A percentile compares a stretch with the other conserved stretches of the same genome.
phyloP scores from a whole-genome alignment of 164 flowering plant species.

The Buxus sempervirens region DNA sequence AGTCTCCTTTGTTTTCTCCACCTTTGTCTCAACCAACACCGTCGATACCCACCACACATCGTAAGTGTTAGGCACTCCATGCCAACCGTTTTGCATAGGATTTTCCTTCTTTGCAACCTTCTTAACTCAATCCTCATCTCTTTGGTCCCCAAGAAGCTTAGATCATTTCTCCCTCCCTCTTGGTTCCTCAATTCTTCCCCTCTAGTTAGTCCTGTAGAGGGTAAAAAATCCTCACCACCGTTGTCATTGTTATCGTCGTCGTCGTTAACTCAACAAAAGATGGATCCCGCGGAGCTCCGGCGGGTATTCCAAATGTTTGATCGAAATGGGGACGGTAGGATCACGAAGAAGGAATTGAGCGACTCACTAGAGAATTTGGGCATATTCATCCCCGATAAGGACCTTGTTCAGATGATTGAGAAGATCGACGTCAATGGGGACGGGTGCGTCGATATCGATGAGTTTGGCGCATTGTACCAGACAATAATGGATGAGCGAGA shows the following conservation, averaged over 20 bases:
- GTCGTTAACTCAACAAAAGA: conserved; percentile 8
- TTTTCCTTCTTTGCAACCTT: conserved; percentile 35
- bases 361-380: conserved; percentile 65
- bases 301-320: conserved; percentile 76
- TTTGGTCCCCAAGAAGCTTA: conserved; percentile 43
- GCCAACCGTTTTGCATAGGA: conserved; percentile 32
- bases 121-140: conserved; percentile 30
- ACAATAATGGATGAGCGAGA: conserved; percentile 51
- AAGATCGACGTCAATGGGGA: conserved; percentile 62
- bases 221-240: background rate
- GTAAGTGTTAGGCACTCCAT: background rate
- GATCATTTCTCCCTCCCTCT: conserved; percentile 26
- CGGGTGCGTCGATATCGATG: conserved; percentile 65
- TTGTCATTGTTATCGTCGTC: background rate
- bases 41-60: background rate
- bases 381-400: conserved; percentile 50
- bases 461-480: conserved; percentile 50
- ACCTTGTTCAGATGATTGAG: conserved; percentile 51
- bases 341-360: conserved; percentile 53
- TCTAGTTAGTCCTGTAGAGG: background rate
- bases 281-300: conserved; percentile 49
- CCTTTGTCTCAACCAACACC: conserved; percentile 3
- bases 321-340: conserved; percentile 63
- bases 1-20: conserved; percentile 10
- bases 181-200: conserved; percentile 23